phyloP scores from a whole-genome alignment of 208 protist species.

The Trypanosomatidae sp. region DNA sequence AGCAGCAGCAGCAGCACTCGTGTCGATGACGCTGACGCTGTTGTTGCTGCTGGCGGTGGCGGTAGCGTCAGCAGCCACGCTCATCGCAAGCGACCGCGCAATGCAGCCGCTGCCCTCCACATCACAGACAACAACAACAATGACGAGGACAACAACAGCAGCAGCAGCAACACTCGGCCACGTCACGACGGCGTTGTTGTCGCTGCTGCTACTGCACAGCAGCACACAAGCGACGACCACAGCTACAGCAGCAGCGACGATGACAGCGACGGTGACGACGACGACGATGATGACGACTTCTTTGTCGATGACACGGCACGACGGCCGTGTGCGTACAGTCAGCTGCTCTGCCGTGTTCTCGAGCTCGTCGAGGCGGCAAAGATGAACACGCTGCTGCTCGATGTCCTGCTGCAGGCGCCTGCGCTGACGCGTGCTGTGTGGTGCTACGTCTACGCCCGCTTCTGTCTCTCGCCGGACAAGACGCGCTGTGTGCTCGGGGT shows the following conservation, averaged over 20 bases:
- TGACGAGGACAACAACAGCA: not conserved
- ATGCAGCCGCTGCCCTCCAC: no score
- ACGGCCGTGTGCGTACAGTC: slow-evolving; percentile 44
- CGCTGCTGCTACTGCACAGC: no score
- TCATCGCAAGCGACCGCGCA: slow-evolving; percentile 12
- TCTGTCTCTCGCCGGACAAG: slow-evolving; percentile 44
- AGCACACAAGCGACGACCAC: no score
- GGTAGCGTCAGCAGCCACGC: slow-evolving; percentile 5
- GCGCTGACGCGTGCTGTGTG: slow-evolving; percentile 52
- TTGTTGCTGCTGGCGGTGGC: slow-evolving; percentile 25
- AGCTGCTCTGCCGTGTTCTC: slow-evolving; percentile 51
- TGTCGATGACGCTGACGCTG: slow-evolving; percentile 50
- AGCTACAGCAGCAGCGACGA: no score
- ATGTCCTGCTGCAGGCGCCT: slow-evolving; percentile 55
- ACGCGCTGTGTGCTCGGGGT: slow-evolving; percentile 43
- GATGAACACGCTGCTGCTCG: slow-evolving; percentile 20
- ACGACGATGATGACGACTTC: slow-evolving; percentile 6
- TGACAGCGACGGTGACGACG: no score
- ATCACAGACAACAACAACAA: no score
- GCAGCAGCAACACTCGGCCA: not conserved
- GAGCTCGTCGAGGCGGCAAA: slow-evolving; percentile 19
- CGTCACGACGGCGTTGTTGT: no score
- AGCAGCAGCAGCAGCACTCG: slow-evolving; percentile 7
- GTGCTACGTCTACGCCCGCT: slow-evolving; percentile 45
- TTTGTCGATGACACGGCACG: slow-evolving; percentile 44